Evolutionary conservation across 768 basidiomycete genomes (phyloP).

Genomic region (Polyporus arcularius): DNA sequence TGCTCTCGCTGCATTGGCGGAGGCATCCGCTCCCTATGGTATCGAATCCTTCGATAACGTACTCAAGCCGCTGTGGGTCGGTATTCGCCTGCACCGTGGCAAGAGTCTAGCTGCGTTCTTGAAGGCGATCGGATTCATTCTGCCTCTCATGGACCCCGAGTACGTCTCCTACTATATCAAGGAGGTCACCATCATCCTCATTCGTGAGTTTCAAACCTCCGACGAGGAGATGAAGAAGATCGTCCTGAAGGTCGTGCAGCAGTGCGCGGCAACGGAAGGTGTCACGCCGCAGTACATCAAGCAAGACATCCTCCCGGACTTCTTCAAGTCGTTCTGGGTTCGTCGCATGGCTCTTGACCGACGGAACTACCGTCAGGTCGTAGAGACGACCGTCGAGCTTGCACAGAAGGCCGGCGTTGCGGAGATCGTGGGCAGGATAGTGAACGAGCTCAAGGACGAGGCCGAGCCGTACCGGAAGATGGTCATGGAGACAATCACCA

Average conservation of each 20-base stretch:
- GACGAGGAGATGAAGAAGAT: constrained; percentile 99
- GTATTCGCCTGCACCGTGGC: constrained; percentile 92
- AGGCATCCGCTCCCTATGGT: constrained; percentile 97
- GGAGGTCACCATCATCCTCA: constrained; percentile 95
- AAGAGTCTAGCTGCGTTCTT: constrained; percentile 94
- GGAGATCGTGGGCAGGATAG: constrained; percentile 88
- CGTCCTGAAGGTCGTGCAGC: constrained; percentile 97
- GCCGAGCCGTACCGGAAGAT: constrained; percentile 95
- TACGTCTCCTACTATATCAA: constrained; percentile 99
- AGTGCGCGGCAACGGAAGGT: constrained; percentile 98
- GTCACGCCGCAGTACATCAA: constrained; percentile 96
- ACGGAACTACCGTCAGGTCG: constrained; percentile 95
- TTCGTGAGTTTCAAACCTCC: constrained; percentile 98
- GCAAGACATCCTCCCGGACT: constrained; percentile 96
- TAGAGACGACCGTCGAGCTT: constrained; percentile 97
- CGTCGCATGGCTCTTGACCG: constrained; percentile 96
- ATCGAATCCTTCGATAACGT: constrained; percentile 99
- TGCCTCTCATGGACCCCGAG: constrained; percentile 99
- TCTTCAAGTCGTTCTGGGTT: constrained; percentile 99
- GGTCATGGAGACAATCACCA: constrained; percentile 99
- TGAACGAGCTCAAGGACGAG: constrained; percentile 90
- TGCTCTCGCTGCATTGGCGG: constrained; percentile 90
- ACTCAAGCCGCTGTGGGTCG: constrained; percentile 90
- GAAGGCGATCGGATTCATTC: constrained; percentile 99
- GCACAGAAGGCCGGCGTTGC: constrained; percentile 97